Evolutionary conservation across 495 filamentous ascomycete genomes (phyloP).

Genomic region (Penicillium cosmopolitanum): DNA sequence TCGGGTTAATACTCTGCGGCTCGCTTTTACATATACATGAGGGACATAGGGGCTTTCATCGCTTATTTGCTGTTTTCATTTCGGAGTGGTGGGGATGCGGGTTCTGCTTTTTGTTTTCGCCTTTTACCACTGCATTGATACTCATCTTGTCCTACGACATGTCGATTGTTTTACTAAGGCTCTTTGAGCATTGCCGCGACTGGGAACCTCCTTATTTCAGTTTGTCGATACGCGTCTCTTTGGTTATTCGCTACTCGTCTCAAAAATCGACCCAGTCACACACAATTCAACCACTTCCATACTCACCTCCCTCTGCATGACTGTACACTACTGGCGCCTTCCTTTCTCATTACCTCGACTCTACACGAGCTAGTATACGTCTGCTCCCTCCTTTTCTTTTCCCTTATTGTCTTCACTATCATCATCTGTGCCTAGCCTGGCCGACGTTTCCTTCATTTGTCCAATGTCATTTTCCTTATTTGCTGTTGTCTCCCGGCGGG

Average conservation of each 20-base stretch:
- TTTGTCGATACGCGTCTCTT: no score
- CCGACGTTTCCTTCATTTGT: conserved; percentile 11
- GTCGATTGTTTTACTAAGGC: conserved; percentile 4
- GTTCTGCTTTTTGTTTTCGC: conserved; percentile 25
- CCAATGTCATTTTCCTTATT: conserved; percentile 20
- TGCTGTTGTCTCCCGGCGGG: conserved; percentile 30
- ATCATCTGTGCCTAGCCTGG: no score
- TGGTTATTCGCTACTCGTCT: conserved; percentile 7
- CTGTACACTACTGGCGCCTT: conserved; percentile 46
- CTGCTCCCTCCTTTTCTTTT: conserved; percentile 16
- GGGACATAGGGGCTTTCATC: conserved; percentile 47
- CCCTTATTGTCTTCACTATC: conserved; percentile 21
- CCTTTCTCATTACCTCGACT: conserved; percentile 18
- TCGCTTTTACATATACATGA: conserved; percentile 52
- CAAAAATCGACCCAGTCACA: conserved; percentile 17
- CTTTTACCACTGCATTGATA: conserved; percentile 30
- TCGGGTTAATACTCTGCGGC: conserved; percentile 41
- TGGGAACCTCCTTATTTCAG: conserved; percentile 13
- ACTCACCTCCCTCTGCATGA: conserved; percentile 35
- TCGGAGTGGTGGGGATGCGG: conserved; percentile 38
- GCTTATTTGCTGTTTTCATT: conserved; percentile 30
- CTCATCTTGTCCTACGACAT: conserved; percentile 34
- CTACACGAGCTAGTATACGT: conserved; percentile 31
- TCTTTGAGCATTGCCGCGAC: conserved; percentile 26
- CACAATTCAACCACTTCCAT: conserved; percentile 23